These are phyloP conservation scores for Ophiostoma tasmaniense DNA, from an alignment of 2,329 filamentous ascomycete genomes.

Conservation along the genomic window DNA sequence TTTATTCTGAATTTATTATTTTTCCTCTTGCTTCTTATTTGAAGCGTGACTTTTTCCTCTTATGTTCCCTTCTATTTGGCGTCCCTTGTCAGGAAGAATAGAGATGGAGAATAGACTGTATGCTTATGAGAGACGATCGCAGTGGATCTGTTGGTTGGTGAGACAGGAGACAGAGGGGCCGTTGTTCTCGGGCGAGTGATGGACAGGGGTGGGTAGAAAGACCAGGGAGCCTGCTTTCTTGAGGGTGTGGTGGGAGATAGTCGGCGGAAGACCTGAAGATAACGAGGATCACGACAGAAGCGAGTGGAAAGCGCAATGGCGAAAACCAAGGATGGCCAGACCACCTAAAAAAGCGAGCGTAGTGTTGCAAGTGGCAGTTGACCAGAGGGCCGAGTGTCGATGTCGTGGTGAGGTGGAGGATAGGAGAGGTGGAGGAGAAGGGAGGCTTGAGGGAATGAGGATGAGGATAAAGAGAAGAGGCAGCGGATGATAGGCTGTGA, in stretches of 20 bases:
- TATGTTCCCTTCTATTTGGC: neutral
- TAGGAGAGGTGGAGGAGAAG: neutral
- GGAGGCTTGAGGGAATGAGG: no score
- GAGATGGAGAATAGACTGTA: neutral
- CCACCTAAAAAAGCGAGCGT: neutral
- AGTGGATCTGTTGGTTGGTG: constrained; percentile 10
- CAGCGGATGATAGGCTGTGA: neutral
- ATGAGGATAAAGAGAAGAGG: neutral
- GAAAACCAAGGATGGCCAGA: neutral
- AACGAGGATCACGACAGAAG: neutral
- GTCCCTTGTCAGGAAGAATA: neutral
- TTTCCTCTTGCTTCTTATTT: neutral
- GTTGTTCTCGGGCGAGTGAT: constrained; percentile 4
- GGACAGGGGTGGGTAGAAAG: neutral
- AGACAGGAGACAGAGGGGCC: constrained; percentile 13
- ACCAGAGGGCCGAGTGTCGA: neutral
- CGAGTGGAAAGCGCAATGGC: neutral
- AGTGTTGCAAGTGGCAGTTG: neutral
- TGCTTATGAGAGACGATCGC: neutral
- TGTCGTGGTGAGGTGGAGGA: constrained; percentile 1
- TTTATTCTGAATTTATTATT: neutral
- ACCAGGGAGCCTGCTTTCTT: neutral
- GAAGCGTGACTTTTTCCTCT: neutral
- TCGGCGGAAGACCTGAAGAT: neutral
- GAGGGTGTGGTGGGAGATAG: neutral